A percentile compares a stretch with the other conserved stretches of the same genome.
Conservation (phyloP, 2,329 filamentous ascomycete species). For the Dothideomycetidae sp. region DNA sequence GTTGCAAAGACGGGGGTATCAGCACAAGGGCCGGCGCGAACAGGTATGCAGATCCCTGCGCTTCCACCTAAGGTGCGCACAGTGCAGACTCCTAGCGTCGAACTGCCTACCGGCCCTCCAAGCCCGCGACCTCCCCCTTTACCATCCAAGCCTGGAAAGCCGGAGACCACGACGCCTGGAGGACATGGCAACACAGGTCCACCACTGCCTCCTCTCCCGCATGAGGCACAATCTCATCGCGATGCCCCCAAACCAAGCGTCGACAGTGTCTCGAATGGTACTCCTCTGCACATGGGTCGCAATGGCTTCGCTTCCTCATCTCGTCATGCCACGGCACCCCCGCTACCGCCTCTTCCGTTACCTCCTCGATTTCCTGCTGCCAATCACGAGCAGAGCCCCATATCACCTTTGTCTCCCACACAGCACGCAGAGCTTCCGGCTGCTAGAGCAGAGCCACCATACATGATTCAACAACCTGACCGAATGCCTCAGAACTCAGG, state of each 20-base stretch:
- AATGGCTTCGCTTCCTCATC: too few species aligned
- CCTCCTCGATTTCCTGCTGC: slow-evolving; percentile 9
- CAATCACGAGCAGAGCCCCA: slow-evolving; percentile 2
- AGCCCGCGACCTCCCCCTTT: slow-evolving; percentile 29
- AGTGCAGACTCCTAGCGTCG: slow-evolving; percentile 14
- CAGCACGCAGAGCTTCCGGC: slow-evolving; percentile 8
- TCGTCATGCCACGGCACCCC: slow-evolving; percentile 18
- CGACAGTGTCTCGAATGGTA: too few species aligned
- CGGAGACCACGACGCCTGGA: slow-evolving; percentile 9
- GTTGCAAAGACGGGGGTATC: slow-evolving; percentile 54
- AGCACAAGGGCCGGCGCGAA: slow-evolving; percentile 56
- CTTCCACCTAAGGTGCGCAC: slow-evolving; percentile 23
- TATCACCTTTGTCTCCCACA: slow-evolving; percentile 9
- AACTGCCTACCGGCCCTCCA: slow-evolving; percentile 10
- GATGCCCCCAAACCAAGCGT: too few species aligned
- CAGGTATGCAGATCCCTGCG: slow-evolving; percentile 21
- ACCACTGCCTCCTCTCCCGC: slow-evolving; percentile 23
- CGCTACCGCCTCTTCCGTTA: slow-evolving; percentile 10
- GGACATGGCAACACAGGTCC: slow-evolving; percentile 15
- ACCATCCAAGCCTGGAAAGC: slow-evolving; percentile 39
- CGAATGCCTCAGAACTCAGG: slow-evolving; percentile 12
- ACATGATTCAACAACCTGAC: slow-evolving; percentile 1
- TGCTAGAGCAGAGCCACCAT: slow-evolving; percentile 14
- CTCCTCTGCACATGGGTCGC: too few species aligned
- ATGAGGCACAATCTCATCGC: slow-evolving; percentile 14